These are phyloP conservation scores for Corynespora cassiicola DNA, from an alignment of 2,329 filamentous ascomycete species.

Conservation along the genomic window DNA sequence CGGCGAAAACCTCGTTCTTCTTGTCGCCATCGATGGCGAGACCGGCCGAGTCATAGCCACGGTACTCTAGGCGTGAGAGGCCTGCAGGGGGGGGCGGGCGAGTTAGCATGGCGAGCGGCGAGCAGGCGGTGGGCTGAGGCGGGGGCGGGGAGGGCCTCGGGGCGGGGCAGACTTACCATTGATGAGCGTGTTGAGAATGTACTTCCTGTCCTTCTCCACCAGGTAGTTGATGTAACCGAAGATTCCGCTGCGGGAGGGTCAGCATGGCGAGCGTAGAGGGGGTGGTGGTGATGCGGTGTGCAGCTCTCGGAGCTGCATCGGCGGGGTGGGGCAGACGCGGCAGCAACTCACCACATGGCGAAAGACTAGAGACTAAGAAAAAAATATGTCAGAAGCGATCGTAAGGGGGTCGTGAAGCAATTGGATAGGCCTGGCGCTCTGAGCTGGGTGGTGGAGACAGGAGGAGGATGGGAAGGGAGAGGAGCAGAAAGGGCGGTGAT, in stretches of 20 bases:
- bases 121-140: slow-evolving; percentile 2
- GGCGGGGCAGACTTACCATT: slow-evolving; percentile 71
- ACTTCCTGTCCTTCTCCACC: slow-evolving; percentile 97
- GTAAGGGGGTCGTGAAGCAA: slow-evolving; percentile 22
- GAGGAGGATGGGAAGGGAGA: slow-evolving; percentile 28
- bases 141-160: slow-evolving; percentile 11
- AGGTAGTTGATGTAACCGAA: slow-evolving; percentile 99
- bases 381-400: slow-evolving; percentile 36
- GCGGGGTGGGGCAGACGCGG: slow-evolving; percentile 20
- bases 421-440: slow-evolving; percentile 21
- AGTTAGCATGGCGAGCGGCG: slow-evolving; percentile 38
- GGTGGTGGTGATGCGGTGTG: slow-evolving; percentile 3
- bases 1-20: slow-evolving; percentile 96
- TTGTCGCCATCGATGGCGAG: slow-evolving; percentile 96
- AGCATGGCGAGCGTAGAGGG: not conserved
- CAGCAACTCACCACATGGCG: slow-evolving; percentile 48
- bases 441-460: slow-evolving; percentile 16
- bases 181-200: slow-evolving; percentile 93
- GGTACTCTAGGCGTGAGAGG: slow-evolving; percentile 94
- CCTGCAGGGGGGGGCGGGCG: slow-evolving; percentile 60
- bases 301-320: slow-evolving; percentile 5
- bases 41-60: slow-evolving; percentile 97
- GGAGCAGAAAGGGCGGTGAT: slow-evolving; percentile 41
- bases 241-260: slow-evolving; percentile 71
- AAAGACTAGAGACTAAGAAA: slow-evolving; percentile 32